These are phyloP conservation scores for Jatropha podagrica DNA, from an alignment of 441 rosid species.

Conservation along the genomic window DNA sequence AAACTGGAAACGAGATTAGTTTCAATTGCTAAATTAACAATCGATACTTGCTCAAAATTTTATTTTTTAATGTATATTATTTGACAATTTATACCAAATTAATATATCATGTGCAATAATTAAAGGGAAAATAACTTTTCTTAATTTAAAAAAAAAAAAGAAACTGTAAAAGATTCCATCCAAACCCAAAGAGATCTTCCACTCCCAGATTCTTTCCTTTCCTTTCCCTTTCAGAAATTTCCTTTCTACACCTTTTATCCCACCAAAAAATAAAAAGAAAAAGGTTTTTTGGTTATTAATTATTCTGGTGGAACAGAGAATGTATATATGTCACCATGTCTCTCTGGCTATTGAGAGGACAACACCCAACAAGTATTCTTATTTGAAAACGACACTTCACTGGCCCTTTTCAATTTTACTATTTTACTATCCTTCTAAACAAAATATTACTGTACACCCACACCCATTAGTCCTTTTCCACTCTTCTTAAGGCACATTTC, in stretches of 20 bases:
- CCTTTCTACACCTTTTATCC: conserved; percentile 31
- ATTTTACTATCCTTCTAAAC: not conserved
- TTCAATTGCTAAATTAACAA: too few relatives aligned
- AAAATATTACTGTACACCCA: not conserved
- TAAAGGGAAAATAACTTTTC: not conserved
- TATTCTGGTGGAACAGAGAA: conserved; percentile 30
- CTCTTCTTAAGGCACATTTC: not conserved
- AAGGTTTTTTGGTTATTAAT: conserved; percentile 2
- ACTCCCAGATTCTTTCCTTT: conserved; percentile 26
- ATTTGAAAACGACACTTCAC: conserved; percentile 34
- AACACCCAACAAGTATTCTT: conserved; percentile 11
- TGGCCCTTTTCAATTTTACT: not conserved
- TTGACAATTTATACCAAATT: not conserved
- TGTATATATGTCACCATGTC: conserved; percentile 12
- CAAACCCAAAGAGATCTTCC: conserved; percentile 23
- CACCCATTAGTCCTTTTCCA: not conserved
- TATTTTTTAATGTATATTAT: too few relatives aligned
- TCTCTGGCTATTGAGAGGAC: conserved; percentile 29
- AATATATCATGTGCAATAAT: not conserved
- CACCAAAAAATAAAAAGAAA: not conserved
- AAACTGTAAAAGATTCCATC: conserved; percentile 29
- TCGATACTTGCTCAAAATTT: too few relatives aligned
- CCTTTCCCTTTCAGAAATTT: conserved; percentile 35
- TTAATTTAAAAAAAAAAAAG: not conserved
- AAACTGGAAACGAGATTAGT: too few relatives aligned